Evolutionary conservation across 768 basidiomycete species (phyloP), one percentile per base, ranked within the genome.

Genomic region (Sporobolomyces pararoseus): DNA sequence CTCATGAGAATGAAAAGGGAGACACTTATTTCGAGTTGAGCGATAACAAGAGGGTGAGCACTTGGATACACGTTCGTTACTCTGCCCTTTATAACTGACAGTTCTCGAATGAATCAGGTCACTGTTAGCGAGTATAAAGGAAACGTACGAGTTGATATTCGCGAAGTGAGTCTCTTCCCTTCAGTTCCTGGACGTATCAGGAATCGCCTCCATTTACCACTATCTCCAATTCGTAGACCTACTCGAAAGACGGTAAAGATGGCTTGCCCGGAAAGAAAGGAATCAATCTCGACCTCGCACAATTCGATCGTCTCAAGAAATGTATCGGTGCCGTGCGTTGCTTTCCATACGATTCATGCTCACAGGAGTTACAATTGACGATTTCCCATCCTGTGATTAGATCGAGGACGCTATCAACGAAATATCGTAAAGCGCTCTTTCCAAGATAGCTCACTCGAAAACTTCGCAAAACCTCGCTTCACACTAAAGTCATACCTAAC

Each of bases 191-290:
- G n/a, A n/a, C n/a, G n/a, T n/a, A n/a, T n/a, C n/a, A n/a, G n/a
- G n/a, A n/a, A n/a, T 34, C 29, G 17, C 39, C 21, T 32, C 55
- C 29, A 52, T 23, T 25, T 42, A 9, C 39, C n/a, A n/a, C n/a
- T n/a, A n/a, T n/a, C n/a, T n/a, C n/a, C n/a, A n/a, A n/a, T n/a
- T n/a, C n/a, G 27, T 51, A 78, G 78, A 72, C 65, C 53, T 80
- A 79, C 65, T 75, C 77, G 63, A 80, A 80, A 53, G 55, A 67
- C 3, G 78, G 78, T 23, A 72, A 77, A 59, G 70, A 77, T 14
- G 78, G 78, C 47, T 50, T 70, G 14, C 78, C 78, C 5, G 79
- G 78, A 14, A 64, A 65, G 58, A 78, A 78, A 50, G 79, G 79
- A 3, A 73, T 80, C 49, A 60, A 53, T 7, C 65, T 80, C 25